Evolutionary conservation across 345 rosid genomes (phyloP).

Genomic region (Schrenkiella parvula): DNA sequence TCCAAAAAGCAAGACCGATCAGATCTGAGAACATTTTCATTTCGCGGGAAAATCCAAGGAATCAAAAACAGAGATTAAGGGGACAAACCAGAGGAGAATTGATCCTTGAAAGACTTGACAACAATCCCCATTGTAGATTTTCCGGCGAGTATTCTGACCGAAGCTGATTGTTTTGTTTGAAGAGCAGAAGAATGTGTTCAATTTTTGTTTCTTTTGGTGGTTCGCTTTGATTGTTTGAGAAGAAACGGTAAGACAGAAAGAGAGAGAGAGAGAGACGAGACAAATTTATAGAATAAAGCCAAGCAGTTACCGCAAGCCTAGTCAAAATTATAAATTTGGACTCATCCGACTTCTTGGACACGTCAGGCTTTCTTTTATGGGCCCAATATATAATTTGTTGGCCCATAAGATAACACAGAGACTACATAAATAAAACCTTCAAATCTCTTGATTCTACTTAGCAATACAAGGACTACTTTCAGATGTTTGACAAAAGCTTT

Average conservation of each 20-base stretch:
- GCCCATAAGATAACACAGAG: conserved; percentile 3
- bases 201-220: conserved; percentile 2
- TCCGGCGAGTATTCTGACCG: background rate
- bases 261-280: background rate
- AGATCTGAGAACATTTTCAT: background rate
- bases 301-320: background rate
- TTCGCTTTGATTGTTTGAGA: conserved; percentile 14
- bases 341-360: background rate
- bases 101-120: conserved; percentile 38
- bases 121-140: conserved; percentile 20
- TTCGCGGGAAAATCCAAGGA: background rate
- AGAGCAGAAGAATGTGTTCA: conserved; percentile 18
- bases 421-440: too few relatives aligned
- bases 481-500: too few relatives aligned
- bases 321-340: background rate
- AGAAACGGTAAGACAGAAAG: conserved; percentile 14
- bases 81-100: conserved; percentile 28
- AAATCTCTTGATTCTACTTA: too few relatives aligned
- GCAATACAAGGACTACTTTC: too few relatives aligned
- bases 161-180: background rate
- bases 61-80: background rate
- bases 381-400: background rate
- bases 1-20: background rate
- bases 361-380: conserved; percentile 1
- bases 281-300: conserved; percentile 12